Base-by-base conservation (phyloP, 1,284 basidiomycete species). In the Ustilago nuda region DNA sequence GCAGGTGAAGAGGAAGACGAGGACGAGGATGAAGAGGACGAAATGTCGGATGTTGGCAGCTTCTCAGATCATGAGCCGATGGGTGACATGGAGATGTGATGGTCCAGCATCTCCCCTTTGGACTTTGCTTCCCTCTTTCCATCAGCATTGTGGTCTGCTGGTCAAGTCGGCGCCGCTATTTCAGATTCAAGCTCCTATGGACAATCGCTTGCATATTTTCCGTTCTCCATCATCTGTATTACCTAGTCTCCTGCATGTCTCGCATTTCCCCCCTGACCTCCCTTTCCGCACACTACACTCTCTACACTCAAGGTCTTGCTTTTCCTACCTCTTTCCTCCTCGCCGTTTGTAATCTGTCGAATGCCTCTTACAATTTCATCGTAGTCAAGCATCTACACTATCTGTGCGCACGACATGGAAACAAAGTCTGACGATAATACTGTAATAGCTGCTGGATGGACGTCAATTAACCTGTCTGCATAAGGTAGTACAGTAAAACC, bases 41-140 rank as follows among this genome's bases (percentile, higher is more conserved):
- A 82, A 46, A 83, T 85, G 79, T 82, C 81, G 56, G 82, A 84
- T 23, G 78, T 83, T 0, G 84, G 83, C 17, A 83, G 81, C 60
- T 78, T 83, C n/a, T 76, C 69, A 32, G 81, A 80, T 35, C 73
- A 78, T 39, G 73, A 73, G 45, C 64, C 71, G 8, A 73, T 60
- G 61, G 76, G 74, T 9, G 74, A 78, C 33, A 82, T 81, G 75
- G 75, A 80, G 56, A 69, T 81, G 59, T 82, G 57, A 68, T 9
- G 2, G n/a, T 36, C 37, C 33, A 19, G 19, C 54, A 46, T 19
- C 23, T 56, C 54, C 9, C 54, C 9, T 12, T 43, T 2, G 48
- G 27, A 50, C 48, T 13, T 13, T 50, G 30, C 48, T 30, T 50
- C 48, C 30, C 11, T 50, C 27, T 50, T 50, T 50, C 6, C 27